phyloP scores from a whole-genome alignment of 1,139 yeast species.

The Casaregolazyma lundiana region DNA sequence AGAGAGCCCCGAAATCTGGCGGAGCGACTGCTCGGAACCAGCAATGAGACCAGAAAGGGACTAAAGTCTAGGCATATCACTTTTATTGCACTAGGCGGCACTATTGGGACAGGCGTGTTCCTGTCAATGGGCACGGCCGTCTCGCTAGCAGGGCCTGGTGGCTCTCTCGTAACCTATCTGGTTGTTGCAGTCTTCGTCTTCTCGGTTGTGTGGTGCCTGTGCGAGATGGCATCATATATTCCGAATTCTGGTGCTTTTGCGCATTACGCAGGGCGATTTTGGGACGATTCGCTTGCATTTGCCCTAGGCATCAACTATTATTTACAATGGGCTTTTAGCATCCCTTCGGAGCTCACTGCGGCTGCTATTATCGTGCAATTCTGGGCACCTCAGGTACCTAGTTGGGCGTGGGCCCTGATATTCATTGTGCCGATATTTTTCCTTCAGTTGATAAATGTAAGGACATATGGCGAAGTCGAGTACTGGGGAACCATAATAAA shows the following conservation, averaged over 20 bases:
- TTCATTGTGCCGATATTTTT: slow-evolving; percentile 27
- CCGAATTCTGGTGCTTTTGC: slow-evolving; percentile 65
- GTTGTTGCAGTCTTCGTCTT: slow-evolving; percentile 61
- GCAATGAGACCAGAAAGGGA: slow-evolving; percentile 18
- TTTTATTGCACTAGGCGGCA: slow-evolving; percentile 49
- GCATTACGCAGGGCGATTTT: slow-evolving; percentile 42
- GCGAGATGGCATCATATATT: slow-evolving; percentile 74
- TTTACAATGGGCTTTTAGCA: slow-evolving; percentile 42
- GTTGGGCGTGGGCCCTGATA: slow-evolving; percentile 38
- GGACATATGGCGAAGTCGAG: slow-evolving; percentile 36
- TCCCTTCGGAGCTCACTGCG: slow-evolving; percentile 55
- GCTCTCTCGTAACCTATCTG: slow-evolving; percentile 58
- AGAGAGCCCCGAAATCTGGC: not conserved
- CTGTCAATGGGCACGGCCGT: slow-evolving; percentile 58
- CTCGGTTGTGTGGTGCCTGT: slow-evolving; percentile 63
- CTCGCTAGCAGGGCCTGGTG: slow-evolving; percentile 70
- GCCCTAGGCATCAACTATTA: slow-evolving; percentile 22
- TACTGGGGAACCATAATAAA: slow-evolving; percentile 41
- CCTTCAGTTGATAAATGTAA: slow-evolving; percentile 34
- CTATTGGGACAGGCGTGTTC: slow-evolving; percentile 48
- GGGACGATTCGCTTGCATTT: slow-evolving; percentile 20
- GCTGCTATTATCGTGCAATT: slow-evolving; percentile 57
- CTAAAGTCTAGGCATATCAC: slow-evolving; percentile 44
- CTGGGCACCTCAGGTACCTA: slow-evolving; percentile 55
- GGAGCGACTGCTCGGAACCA: not conserved